Conservation (phyloP, 345 rosid genomes). For the Pistacia vera region DNA sequence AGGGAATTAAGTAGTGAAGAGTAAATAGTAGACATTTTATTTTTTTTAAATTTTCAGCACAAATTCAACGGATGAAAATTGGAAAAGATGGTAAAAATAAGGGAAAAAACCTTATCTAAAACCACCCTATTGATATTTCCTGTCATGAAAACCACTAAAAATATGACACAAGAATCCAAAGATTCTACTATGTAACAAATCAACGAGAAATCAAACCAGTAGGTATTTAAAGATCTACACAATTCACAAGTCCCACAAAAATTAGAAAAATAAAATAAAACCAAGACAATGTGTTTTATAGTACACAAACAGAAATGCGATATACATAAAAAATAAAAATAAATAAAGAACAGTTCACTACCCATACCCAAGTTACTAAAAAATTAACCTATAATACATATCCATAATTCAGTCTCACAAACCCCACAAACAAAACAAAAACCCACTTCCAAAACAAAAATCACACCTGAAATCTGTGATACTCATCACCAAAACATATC, state of each 20-base stretch:
- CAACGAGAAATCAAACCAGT: neutral
- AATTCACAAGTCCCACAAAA: too few relatives aligned
- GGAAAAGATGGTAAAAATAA: neutral
- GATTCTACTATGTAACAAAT: neutral
- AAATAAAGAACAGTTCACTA: neutral
- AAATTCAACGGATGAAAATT: neutral
- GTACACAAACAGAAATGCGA: too few relatives aligned
- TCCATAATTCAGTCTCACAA: neutral
- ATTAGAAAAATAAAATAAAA: too few relatives aligned
- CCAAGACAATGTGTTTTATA: too few relatives aligned
- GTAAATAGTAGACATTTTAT: neutral
- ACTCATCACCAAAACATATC: neutral
- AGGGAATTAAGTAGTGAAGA: neutral
- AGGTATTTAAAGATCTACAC: too few relatives aligned
- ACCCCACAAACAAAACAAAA: neutral
- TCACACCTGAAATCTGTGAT: neutral
- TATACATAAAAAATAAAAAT: too few relatives aligned
- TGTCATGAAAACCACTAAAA: too few relatives aligned
- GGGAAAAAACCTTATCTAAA: neutral
- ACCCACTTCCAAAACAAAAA: constrained; percentile 2
- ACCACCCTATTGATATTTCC: too few relatives aligned
- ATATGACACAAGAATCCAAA: neutral
- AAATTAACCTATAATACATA: neutral
- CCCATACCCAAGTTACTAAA: neutral
- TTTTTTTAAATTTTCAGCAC: neutral